Percentiles rank a stretch among this genome's conserved stretches.
Conservation (phyloP, 176 grass and related monocot genomes). For the Triticum monococcum region DNA sequence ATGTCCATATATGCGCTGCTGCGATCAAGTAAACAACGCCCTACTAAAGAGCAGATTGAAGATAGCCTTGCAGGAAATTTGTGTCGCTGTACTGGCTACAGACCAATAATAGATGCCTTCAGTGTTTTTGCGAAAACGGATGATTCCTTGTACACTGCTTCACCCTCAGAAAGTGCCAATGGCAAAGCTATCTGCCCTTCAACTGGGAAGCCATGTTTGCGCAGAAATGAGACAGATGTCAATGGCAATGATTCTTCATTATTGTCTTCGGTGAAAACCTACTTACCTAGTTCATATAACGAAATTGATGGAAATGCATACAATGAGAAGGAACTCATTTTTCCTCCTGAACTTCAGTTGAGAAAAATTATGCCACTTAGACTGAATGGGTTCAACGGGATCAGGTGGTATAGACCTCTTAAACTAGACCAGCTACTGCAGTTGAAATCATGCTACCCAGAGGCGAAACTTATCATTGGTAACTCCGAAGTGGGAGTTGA, state of each 20-base stretch:
- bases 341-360: constrained; percentile 81
- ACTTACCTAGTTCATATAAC: constrained; percentile 61
- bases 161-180: constrained; percentile 37
- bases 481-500: constrained; percentile 93
- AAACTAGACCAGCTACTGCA: constrained; percentile 63
- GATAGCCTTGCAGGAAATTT: constrained; percentile 92
- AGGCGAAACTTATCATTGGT: constrained; percentile 79
- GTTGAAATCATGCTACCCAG: constrained; percentile 67
- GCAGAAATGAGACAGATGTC: constrained; percentile 33
- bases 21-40: constrained; percentile 72
- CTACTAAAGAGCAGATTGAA: constrained; percentile 88
- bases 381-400: constrained; percentile 66
- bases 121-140: constrained; percentile 85
- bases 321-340: constrained; percentile 84
- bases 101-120: constrained; percentile 95
- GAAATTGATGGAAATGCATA: constrained; percentile 83
- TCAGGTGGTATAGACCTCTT: constrained; percentile 85
- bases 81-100: constrained; percentile 94
- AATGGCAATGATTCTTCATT: constrained; percentile 28
- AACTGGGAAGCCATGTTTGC: constrained; percentile 86
- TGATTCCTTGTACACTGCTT: constrained; percentile 69
- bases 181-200: constrained; percentile 75
- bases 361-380: constrained; percentile 58
- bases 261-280: constrained; percentile 34
- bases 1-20: constrained; percentile 97